A percentile compares a stretch with the other conserved stretches of the same genome.
phyloP scores from a whole-genome alignment of 1,284 basidiomycete species.

The Ganoderma resinaceum region DNA sequence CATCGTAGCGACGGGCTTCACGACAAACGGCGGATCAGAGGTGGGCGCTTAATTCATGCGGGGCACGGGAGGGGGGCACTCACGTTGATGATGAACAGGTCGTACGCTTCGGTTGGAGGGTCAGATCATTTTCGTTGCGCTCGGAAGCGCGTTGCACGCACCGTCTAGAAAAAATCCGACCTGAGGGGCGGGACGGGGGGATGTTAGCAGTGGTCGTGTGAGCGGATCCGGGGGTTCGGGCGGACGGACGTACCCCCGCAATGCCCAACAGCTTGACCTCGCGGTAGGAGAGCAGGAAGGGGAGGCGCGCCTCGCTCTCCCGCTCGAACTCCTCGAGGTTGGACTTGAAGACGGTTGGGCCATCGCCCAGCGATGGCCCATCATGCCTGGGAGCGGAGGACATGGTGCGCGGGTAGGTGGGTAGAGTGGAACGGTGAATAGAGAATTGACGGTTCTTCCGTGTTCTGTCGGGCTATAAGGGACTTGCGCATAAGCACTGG shows the following conservation, averaged over 20 bases:
- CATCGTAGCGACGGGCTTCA: slow-evolving; percentile 76
- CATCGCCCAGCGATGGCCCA: slow-evolving; percentile 15
- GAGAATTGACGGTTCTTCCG: background rate
- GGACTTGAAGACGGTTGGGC: slow-evolving; percentile 29
- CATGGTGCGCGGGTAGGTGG: slow-evolving; percentile 14
- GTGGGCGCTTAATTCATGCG: too few species aligned
- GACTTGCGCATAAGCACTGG: background rate
- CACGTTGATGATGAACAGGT: slow-evolving; percentile 82
- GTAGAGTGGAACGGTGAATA: too few species aligned
- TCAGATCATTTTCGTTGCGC: slow-evolving; percentile 4
- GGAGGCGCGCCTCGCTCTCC: slow-evolving; percentile 48
- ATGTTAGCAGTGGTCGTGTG: slow-evolving; percentile 22
- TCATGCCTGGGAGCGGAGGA: slow-evolving; percentile 8
- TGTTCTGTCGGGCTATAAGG: slow-evolving; percentile 7
- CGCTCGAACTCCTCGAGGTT: slow-evolving; percentile 56
- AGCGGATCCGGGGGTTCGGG: slow-evolving; percentile 4
- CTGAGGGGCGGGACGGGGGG: slow-evolving; percentile 38
- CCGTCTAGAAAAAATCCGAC: slow-evolving; percentile 77
- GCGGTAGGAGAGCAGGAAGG: slow-evolving; percentile 52
- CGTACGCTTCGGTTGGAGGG: slow-evolving; percentile 61
- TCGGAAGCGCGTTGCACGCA: slow-evolving; percentile 38
- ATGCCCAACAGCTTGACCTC: slow-evolving; percentile 68
- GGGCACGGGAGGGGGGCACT: slow-evolving; percentile 4
- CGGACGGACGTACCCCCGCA: slow-evolving; percentile 54
- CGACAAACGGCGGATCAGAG: too few species aligned